Conservation (phyloP, 108 stramenopile genomes). For the Skeletonema marinoi region DNA sequence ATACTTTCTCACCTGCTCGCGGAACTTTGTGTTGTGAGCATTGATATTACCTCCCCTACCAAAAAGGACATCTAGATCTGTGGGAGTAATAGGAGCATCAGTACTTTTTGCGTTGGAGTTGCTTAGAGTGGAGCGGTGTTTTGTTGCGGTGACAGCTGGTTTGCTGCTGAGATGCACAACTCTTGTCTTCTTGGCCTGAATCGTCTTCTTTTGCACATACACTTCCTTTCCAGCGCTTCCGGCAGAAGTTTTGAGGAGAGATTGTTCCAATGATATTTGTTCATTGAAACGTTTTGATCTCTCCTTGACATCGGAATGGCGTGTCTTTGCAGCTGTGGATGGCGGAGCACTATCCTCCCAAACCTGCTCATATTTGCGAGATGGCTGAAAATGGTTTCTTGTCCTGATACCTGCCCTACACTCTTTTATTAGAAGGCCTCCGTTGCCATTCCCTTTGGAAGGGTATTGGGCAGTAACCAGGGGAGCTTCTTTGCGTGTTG, state of each 20-base stretch:
- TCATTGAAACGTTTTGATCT: not conserved
- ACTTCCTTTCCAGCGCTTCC: not conserved
- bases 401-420: not conserved
- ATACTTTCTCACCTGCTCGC: conserved; percentile 59
- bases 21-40: conserved; percentile 82
- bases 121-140: not conserved
- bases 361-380: not conserved
- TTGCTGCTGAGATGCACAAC: not conserved
- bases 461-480: not conserved
- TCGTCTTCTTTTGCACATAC: not conserved
- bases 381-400: not conserved
- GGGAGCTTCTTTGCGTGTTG: not conserved
- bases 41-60: conserved; percentile 80
- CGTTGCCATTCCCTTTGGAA: not conserved
- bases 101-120: not conserved
- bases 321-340: not conserved
- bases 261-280: not conserved
- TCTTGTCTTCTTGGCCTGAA: not conserved
- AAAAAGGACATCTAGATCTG: conserved; percentile 49
- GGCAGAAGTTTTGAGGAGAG: not conserved
- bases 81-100: conserved; percentile 6
- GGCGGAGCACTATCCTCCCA: not conserved
- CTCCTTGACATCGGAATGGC: not conserved
- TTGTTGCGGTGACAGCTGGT: not conserved
- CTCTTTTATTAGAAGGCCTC: not conserved